Base-by-base conservation (phyloP, 1,139 yeast genomes). In the Yamadazyma triangularis region DNA sequence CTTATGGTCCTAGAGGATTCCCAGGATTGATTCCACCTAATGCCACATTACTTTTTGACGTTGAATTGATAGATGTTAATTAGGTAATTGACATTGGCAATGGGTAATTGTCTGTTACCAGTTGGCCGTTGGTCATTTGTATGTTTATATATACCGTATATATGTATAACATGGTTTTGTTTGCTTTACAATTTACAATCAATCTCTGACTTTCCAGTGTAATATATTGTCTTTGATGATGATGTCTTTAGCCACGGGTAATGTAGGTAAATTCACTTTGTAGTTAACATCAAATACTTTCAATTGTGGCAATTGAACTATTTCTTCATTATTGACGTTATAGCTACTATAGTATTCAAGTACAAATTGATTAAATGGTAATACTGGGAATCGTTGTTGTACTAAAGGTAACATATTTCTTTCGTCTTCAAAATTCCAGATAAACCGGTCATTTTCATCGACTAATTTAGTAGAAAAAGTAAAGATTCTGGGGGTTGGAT, bases 1-100 rank as follows among this genome's bases (percentile, higher is more conserved):
- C 94, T 45, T 91, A 91, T 64, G 96, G 96, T 41, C 73, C 77
- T 44, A 81, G 95, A 61, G 97, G 96, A 29, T 86, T 84, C 78
- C 96, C 96, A 42, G 95, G 95, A 45, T 70, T 86, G 52, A 91
- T 91, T 56, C 97, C 97, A 42, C 95, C 96, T 47, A 86, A 87
- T 60, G 94, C 96, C 41, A 88, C 96, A 44, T 76, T 91, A 63
- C 67, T 86, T 48, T 89, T 89, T 50, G 96, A 88, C 52, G 96
- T 89, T 43, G 96, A 89, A 66, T 77, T 89, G 60, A 67, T 89
- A 51, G 78, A 77, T 51, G 82, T 89, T 56, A 86, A 86, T 68
- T 81, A 71, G 36, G 25, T 12, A 20, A 13, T 24, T 19, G 11
- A 13, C 13, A 7, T 26, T 13, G 23, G 6, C 9, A n/a, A 12